Base-by-base conservation (phyloP, 495 filamentous ascomycete genomes). In the Penicillium roqueforti region DNA sequence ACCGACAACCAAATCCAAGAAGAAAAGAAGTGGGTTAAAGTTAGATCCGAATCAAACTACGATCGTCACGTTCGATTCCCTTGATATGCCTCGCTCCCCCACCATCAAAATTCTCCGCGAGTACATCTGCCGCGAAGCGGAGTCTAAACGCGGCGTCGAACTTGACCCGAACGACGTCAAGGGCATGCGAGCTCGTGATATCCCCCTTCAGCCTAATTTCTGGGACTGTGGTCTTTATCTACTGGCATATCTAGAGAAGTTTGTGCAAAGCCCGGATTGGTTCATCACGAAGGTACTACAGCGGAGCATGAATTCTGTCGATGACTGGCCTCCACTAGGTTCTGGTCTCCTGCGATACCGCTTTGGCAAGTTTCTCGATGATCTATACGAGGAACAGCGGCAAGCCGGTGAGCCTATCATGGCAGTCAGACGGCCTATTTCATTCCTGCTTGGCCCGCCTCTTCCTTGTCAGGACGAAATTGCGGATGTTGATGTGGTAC, bases 161-260 rank as follows among this genome's bases (percentile, higher is more conserved):
- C 78, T 88, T 20, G 67, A 79, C 2, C 58, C 60, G 20, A 72
- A 70, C 3, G 52, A 70, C 0, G 68, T 84, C 18, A 70, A 85
- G 58, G 87, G 87, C 22, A 83, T 87, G 69, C 88, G 78, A 53
- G 89, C 83, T 20, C 82, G 78, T 40, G 69, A 72, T 26, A 85
- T 95, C 18, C 93, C 95, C 1, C 63, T 81, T 47, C 93, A 98
- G 68, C 72, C 81, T 13, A 98, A 97, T 57, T 87, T 75, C 62
- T 91, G 81, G 38, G 93, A 98, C 66, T 98, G 93, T 64, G 93
- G 93, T 3, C 66, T 96, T 1, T 97, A 84, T 65, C 71, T 97
- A 8, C 69, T 97, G 9, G 87, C 82, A 3, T 98, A 97, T 56
- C 66, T 93, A 23, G 82, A 88, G 58, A 83, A 86, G 56, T 97